Conservation (phyloP, 352 stramenopile species). For the Pythium biforme region DNA sequence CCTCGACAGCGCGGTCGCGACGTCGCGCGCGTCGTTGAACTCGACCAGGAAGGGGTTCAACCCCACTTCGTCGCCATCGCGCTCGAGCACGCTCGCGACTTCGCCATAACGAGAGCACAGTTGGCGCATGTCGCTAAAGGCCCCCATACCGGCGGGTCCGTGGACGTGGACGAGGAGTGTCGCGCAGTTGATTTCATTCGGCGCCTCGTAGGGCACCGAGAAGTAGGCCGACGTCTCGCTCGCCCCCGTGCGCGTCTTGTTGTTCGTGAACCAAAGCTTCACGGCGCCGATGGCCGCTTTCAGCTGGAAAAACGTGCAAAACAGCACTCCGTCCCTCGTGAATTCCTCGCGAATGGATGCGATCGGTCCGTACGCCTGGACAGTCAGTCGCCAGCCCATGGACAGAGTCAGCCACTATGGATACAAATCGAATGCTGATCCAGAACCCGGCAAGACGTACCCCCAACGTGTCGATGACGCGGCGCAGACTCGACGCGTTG, state of each 20-base stretch:
- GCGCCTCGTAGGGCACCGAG: constrained; percentile 64
- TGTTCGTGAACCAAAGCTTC: constrained; percentile 44
- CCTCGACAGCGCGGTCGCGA: constrained; percentile 41
- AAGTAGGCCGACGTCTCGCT: constrained; percentile 47
- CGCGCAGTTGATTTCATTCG: constrained; percentile 62
- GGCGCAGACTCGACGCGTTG: constrained; percentile 38
- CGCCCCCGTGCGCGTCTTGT: neutral
- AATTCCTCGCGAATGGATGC: constrained; percentile 51
- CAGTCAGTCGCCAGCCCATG: no score
- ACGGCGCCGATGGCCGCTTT: constrained; percentile 58
- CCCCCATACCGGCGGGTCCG: constrained; percentile 22
- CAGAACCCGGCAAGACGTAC: constrained; percentile 32
- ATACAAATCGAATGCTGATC: no score
- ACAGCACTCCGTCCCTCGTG: constrained; percentile 51
- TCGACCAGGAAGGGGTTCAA: constrained; percentile 64
- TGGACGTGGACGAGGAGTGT: constrained; percentile 53
- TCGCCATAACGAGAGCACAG: constrained; percentile 70
- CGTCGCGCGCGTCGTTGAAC: constrained; percentile 65
- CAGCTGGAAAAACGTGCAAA: constrained; percentile 77
- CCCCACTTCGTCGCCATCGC: constrained; percentile 30
- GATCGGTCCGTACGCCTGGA: constrained; percentile 61
- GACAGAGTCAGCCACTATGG: no score
- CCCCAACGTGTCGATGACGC: constrained; percentile 48
- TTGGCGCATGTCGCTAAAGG: constrained; percentile 47
- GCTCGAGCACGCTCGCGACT: constrained; percentile 69